Percentiles rank a stretch among this genome's conserved stretches.
phyloP scores from a whole-genome alignment of 495 filamentous ascomycete species.

The Peziza echinospora region DNA sequence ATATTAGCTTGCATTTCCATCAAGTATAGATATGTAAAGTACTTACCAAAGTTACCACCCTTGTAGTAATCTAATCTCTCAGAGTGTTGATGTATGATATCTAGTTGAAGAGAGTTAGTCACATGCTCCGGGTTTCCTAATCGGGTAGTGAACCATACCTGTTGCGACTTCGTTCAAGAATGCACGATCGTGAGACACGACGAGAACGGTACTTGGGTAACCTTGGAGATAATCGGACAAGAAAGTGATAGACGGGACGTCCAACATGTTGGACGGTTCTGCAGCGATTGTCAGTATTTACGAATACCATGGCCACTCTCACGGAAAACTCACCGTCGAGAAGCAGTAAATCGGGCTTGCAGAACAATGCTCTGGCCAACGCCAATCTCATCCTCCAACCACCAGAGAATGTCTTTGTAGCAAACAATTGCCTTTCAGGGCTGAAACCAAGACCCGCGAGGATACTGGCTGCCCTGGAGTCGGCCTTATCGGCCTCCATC shows the following conservation, averaged over 20 bases:
- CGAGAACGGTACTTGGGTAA: slow-evolving; percentile 86
- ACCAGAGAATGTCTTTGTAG: slow-evolving; percentile 96
- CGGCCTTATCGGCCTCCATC: slow-evolving; percentile 98
- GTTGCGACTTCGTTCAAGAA: slow-evolving; percentile 99
- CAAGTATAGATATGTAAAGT: slow-evolving; percentile 1
- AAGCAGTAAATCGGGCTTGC: slow-evolving; percentile 86
- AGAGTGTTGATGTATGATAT: slow-evolving; percentile 97
- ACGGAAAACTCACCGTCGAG: slow-evolving; percentile 41
- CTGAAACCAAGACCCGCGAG: slow-evolving; percentile 95
- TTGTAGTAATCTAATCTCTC: slow-evolving; percentile 97
- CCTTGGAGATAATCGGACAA: slow-evolving; percentile 83
- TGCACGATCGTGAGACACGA: slow-evolving; percentile 95
- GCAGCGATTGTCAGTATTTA: background rate
- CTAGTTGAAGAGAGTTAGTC: slow-evolving; percentile 16
- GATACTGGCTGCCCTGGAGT: slow-evolving; percentile 84
- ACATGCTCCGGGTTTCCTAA: background rate
- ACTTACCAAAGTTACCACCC: slow-evolving; percentile 55
- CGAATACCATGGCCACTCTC: slow-evolving; percentile 19
- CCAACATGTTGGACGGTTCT: slow-evolving; percentile 99
- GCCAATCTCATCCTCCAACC: slow-evolving; percentile 99
- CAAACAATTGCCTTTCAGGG: slow-evolving; percentile 68
- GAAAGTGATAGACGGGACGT: slow-evolving; percentile 99
- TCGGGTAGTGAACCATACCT: background rate
- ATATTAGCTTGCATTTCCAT: background rate
- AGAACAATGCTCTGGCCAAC: slow-evolving; percentile 86